These are phyloP conservation scores for sunflower (Helianthus annuus) DNA, from an alignment of 129 eudicot species.

Conservation along the genomic window HanXRQr2.0-SUNRISE NC_035447.2:12165317-12165816, in stretches of 20 bases:
- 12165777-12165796: not conserved
- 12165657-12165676: slow-evolving; percentile 37
- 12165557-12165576: too few species aligned
- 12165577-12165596: slow-evolving; percentile 12
- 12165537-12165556: too few species aligned
- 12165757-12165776: not conserved
- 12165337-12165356: not conserved
- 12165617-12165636: slow-evolving; percentile 2
- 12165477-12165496: too few species aligned
- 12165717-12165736: slow-evolving; percentile 62
- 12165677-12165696: slow-evolving; percentile 98
- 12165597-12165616: slow-evolving; percentile 1
- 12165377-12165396: not conserved
- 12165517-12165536: too few species aligned
- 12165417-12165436: not conserved
- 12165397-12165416: slow-evolving; percentile 1
- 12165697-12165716: slow-evolving; percentile 83
- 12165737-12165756: slow-evolving; percentile 16
- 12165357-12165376: not conserved
- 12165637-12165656: not conserved
- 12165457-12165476: too few species aligned
- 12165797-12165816: not conserved
- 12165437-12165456: not conserved
- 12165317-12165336: slow-evolving; percentile 9
- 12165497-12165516: too few species aligned